phyloP scores from a whole-genome alignment of 2,329 filamentous ascomycete genomes.

The Diaporthe sp. region DNA sequence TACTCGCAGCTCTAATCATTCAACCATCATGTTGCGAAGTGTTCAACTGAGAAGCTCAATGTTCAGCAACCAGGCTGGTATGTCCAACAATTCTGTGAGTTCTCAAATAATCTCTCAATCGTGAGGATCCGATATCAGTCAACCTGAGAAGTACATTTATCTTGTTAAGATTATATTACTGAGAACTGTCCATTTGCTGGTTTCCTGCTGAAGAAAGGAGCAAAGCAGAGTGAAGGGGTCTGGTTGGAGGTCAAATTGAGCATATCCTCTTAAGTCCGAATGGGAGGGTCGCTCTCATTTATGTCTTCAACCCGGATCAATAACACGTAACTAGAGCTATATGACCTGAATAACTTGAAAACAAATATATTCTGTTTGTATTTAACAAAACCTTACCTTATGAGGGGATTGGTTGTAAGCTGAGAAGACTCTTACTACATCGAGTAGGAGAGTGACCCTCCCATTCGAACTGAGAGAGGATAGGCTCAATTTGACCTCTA shows the following conservation, averaged over 20 bases:
- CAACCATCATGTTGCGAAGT: neutral
- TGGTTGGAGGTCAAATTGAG: neutral
- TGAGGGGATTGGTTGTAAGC: too few relatives aligned
- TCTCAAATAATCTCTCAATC: neutral
- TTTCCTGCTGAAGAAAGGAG: neutral
- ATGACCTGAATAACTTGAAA: too few relatives aligned
- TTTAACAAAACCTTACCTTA: too few relatives aligned
- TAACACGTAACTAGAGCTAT: too few relatives aligned
- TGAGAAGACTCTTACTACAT: neutral
- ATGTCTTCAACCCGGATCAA: neutral
- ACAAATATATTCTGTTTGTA: too few relatives aligned
- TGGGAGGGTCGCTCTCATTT: neutral
- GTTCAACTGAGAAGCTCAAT: neutral
- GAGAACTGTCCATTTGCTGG: too few relatives aligned
- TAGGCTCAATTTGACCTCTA: neutral
- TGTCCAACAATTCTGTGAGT: neutral
- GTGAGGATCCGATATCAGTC: neutral
- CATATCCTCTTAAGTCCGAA: neutral
- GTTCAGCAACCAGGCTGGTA: too few relatives aligned
- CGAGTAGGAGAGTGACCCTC: neutral
- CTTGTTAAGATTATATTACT: neutral
- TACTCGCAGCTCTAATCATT: neutral
- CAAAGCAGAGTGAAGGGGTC: slow-evolving; percentile 5
- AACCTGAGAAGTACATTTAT: neutral
- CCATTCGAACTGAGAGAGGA: neutral